These are phyloP conservation scores for Dichomitus squalens DNA, from an alignment of 1,284 basidiomycete species.

Conservation along the genomic window DNA sequence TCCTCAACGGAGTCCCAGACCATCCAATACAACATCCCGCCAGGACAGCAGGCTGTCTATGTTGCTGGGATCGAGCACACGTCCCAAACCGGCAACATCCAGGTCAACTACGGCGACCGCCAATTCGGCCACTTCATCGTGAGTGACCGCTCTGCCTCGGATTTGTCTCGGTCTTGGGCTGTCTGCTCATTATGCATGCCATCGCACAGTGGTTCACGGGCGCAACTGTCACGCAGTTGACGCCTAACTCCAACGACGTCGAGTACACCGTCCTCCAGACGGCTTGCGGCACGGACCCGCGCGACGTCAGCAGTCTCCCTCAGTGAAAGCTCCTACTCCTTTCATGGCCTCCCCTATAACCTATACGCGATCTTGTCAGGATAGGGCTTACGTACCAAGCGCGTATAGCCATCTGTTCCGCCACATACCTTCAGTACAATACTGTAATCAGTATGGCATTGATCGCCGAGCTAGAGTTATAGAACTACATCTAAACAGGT, in stretches of 20 bases:
- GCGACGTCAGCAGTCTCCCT: slow-evolving; percentile 4
- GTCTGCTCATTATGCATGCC: no score
- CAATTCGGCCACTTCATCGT: slow-evolving; percentile 14
- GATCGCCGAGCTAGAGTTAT: no score
- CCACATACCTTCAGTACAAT: no score
- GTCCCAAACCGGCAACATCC: slow-evolving; percentile 15
- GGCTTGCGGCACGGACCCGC: slow-evolving; percentile 9
- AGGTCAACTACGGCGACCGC: slow-evolving; percentile 16
- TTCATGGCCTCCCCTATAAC: no score
- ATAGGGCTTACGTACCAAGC: background rate
- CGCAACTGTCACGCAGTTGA: slow-evolving; percentile 12
- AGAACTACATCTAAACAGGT: no score
- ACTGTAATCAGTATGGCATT: no score
- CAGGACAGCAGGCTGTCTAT: slow-evolving; percentile 14
- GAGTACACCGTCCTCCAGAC: slow-evolving; percentile 11
- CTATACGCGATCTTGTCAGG: no score
- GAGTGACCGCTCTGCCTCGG: background rate
- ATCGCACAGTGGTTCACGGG: slow-evolving; percentile 18
- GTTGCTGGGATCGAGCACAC: slow-evolving; percentile 12
- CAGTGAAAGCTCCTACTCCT: background rate
- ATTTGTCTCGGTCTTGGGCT: no score
- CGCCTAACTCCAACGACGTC: slow-evolving; percentile 8
- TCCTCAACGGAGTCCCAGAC: slow-evolving; percentile 9
- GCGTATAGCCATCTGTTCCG: background rate
- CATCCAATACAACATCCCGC: slow-evolving; percentile 13